Evolutionary conservation across 768 basidiomycete genomes (phyloP).

Genomic region (Xerocomellus amylosporus): DNA sequence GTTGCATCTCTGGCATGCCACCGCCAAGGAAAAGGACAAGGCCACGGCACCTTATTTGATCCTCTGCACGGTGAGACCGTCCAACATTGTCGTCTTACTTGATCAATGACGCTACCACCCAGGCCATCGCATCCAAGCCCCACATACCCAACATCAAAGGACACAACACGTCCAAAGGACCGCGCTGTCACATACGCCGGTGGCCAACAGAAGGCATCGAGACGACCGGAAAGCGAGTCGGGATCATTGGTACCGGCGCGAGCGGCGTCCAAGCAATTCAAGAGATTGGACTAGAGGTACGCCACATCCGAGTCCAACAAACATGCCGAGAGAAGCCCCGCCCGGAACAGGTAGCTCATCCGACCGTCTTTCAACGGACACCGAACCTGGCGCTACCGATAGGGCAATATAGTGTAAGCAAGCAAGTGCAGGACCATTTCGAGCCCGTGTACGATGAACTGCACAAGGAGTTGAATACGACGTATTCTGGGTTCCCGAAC

Average conservation of each 20-base stretch:
- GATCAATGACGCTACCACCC: not conserved
- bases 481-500: not conserved
- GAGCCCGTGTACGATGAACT: constrained; percentile 11
- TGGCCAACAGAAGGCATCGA: constrained; percentile 15
- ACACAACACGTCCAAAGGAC: constrained; percentile 7
- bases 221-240: constrained; percentile 9
- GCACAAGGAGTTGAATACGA: not conserved
- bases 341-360: constrained; percentile 3
- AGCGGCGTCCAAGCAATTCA: constrained; percentile 14
- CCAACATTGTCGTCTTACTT: not conserved
- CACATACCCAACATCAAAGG: constrained; percentile 16
- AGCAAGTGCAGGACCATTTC: constrained; percentile 8
- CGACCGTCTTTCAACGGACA: constrained; percentile 17
- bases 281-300: constrained; percentile 13
- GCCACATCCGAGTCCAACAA: not conserved
- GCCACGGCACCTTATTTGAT: constrained; percentile 5
- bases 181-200: constrained; percentile 3
- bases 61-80: constrained; percentile 7
- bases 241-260: constrained; percentile 12
- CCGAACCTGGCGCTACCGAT: constrained; percentile 15
- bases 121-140: constrained; percentile 9
- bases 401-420: constrained; percentile 2
- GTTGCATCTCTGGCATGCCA: constrained; percentile 12
- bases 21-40: constrained; percentile 3
- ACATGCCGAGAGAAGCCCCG: not conserved